Base-by-base conservation (phyloP, 306 rosid species). In the Gastrolobium bilobum region DNA sequence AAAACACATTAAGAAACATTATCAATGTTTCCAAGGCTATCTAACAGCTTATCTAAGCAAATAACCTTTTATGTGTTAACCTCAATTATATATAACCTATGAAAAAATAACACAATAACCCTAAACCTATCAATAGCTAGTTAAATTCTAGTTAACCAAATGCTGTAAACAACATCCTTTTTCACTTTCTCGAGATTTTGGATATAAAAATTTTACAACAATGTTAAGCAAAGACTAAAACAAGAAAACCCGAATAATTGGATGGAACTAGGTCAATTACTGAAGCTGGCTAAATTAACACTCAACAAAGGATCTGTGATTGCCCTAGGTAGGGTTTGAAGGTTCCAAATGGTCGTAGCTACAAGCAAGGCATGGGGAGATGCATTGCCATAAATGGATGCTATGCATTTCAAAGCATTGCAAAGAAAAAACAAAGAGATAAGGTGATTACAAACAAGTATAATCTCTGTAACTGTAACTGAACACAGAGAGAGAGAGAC, bases 231-330 rank as follows among this genome's bases (percentile, higher is more conserved):
- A 31, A 31, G 15, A 31, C 2, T 58, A 30, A 30, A 30, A 4
- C 7, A 31, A 42, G 72, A 66, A 57, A 46, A 43, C 5, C 10
- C 4, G 63, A 50, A 63, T 3, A 50, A 50, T 76, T 37, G 64
- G 6, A 63, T 3, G 38, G 42, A 15, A 76, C 43, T 64, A 64
- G 64, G 37, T 56, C 15, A 76, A 39, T 37, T 65, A 52, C 72
- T 52, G 64, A 26, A 76, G 43, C 74, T 30, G 34, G n/a, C 4
- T 48, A 14, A 75, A 39, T 37, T 62, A 37, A 75, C 44, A 61
- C 60, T 75, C 20, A 14, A 61, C 50, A 8, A 50, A 76, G 73
- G 31, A 76, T 48, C 42, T 37, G 3, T 2, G 35, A 62, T 37
- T 35, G 62, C n/a, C 40, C 11, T 33, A 3, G 7, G 33, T 76